Conservation (phyloP, 208 protist genomes). For the Trypanosomatidae sp. region DNA sequence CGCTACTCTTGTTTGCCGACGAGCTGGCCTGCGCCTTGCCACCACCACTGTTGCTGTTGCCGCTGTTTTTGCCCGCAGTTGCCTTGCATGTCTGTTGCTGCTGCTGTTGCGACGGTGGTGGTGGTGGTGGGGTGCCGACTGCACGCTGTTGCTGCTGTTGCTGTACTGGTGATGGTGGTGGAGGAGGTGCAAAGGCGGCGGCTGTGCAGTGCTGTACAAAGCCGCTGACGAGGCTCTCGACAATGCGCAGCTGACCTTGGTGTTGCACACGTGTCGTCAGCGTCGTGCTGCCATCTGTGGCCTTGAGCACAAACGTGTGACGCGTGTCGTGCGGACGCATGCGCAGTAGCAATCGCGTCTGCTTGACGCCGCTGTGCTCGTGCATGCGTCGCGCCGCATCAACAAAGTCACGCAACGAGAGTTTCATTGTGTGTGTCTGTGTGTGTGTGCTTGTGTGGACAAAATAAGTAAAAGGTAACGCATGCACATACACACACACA, state of each 20-base stretch:
- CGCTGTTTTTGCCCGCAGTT: not conserved
- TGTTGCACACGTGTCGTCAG: constrained; percentile 41
- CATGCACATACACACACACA: no score
- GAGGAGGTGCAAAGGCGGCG: not conserved
- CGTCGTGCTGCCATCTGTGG: constrained; percentile 48
- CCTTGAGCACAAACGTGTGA: constrained; percentile 42
- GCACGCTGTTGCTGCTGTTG: not conserved
- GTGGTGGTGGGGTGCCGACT: not conserved
- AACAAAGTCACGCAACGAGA: constrained; percentile 43
- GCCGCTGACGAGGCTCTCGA: constrained; percentile 42
- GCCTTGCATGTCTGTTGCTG: constrained; percentile 1
- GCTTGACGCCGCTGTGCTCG: constrained; percentile 37
- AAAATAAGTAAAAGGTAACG: no score
- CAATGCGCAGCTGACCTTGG: constrained; percentile 38
- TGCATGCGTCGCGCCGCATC: constrained; percentile 36
- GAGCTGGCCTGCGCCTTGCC: not conserved
- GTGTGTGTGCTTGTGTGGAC: no score
- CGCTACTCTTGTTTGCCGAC: not conserved
- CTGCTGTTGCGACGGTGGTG: not conserved
- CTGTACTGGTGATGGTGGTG: not conserved
- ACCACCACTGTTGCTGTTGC: not conserved
- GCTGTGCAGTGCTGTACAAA: constrained; percentile 47
- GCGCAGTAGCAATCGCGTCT: constrained; percentile 48
- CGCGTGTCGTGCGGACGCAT: constrained; percentile 27
- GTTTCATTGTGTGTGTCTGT: constrained; percentile 16